Evolutionary conservation across 495 filamentous ascomycete genomes (phyloP), one percentile per base, ranked within the genome.

Genomic region (Stereocaulon alpinum): DNA sequence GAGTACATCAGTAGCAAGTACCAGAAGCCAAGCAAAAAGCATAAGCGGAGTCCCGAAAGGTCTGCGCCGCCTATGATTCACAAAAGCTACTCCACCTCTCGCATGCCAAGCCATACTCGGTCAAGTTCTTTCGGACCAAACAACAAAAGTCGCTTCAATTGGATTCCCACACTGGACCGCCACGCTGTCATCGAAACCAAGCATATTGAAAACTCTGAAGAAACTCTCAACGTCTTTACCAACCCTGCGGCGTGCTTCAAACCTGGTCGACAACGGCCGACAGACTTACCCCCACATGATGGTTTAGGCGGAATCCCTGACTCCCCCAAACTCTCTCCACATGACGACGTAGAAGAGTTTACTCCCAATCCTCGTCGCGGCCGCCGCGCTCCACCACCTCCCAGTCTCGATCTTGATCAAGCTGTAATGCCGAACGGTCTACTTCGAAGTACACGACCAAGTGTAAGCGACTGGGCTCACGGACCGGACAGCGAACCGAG

Each of bases 401-500:
- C 65, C 10, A 55, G 52, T 49, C 65, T 67, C n/a, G 40, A 64
- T 3, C 49, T 61, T 34, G 56, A 64, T 10, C 43, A 42, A n/a
- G 43, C 55, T 3, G 60, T 63, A 18, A 43, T 61, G 60, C 55
- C 63, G 7, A 64, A 58, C 32, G 65, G 65, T 18, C 34, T 67
- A 22, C 17, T 67, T 30, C 60, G 65, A 49, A 65, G 63, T 44
- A 62, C 52, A 5, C 60, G 65, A 41, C 65, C 65, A 5, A 67
- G 65, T 42, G 65, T 67, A 12, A 65, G 63, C 30, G 65, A 67
- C 43, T 67, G 65, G 65, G 65, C 63, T n/a, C 61, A 65, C 24
- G 65, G 65, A 32, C 62, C 63, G 24, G 65, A 67, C 32, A 65
- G 60, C 50, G 65, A 65, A n/a, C 30, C 48, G 6, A 67, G 63